Conservation (phyloP, 352 stramenopile species). For the Thalassiosira mediterranea region DNA sequence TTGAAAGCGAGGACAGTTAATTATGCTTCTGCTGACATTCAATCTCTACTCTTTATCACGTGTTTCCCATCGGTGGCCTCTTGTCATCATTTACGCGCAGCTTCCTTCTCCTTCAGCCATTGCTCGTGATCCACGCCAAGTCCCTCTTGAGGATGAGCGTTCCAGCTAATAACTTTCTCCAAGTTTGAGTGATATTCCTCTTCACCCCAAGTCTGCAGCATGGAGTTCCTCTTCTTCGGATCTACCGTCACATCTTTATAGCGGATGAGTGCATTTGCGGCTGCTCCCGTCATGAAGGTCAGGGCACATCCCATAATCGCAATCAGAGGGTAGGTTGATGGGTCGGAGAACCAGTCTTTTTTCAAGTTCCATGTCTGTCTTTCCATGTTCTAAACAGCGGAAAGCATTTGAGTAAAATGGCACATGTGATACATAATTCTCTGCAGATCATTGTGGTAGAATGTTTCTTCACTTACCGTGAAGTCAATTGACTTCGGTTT, state of each 20-base stretch:
- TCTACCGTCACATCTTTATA: slow-evolving; percentile 69
- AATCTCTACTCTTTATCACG: too few relatives aligned
- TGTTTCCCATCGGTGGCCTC: too few relatives aligned
- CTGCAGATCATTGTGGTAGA: background rate
- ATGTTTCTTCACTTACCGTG: slow-evolving; percentile 18
- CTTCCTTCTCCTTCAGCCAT: slow-evolving; percentile 46
- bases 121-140: slow-evolving; percentile 57
- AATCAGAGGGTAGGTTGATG: slow-evolving; percentile 68
- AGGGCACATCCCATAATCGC: slow-evolving; percentile 58
- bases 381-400: slow-evolving; percentile 23
- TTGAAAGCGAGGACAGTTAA: too few relatives aligned
- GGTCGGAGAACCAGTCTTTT: slow-evolving; percentile 60
- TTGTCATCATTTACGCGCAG: background rate
- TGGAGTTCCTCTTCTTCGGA: slow-evolving; percentile 50
- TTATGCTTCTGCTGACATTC: too few relatives aligned
- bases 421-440: background rate
- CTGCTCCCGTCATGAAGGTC: slow-evolving; percentile 58
- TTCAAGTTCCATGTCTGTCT: slow-evolving; percentile 41
- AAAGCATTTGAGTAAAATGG: background rate
- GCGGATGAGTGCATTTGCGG: slow-evolving; percentile 39
- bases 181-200: slow-evolving; percentile 13
- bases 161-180: slow-evolving; percentile 23
- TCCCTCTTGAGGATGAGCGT: slow-evolving; percentile 47
- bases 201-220: slow-evolving; percentile 32
- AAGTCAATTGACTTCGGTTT: slow-evolving; percentile 39